phyloP scores from a whole-genome alignment of 495 filamentous ascomycete genomes.

The Podospora pseudopauciseta region DNA sequence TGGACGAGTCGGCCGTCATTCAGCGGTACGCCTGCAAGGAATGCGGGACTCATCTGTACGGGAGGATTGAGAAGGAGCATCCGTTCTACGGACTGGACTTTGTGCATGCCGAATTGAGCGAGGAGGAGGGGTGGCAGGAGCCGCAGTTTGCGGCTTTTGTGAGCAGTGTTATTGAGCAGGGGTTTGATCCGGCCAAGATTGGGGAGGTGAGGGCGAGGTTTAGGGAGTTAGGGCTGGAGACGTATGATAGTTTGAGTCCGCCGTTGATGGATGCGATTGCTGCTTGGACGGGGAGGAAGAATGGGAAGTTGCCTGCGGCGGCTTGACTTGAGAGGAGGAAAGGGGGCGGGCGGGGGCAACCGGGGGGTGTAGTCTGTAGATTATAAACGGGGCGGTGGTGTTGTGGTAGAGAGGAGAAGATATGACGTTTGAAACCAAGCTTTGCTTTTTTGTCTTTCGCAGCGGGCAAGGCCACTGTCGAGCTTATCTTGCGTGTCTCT shows the following conservation, averaged over 20 bases:
- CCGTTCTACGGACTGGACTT: slow-evolving; percentile 61
- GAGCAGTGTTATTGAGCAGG: slow-evolving; percentile 59
- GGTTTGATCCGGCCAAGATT: slow-evolving; percentile 51
- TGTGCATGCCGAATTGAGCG: slow-evolving; percentile 56
- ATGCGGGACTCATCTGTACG: slow-evolving; percentile 56
- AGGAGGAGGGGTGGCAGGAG: slow-evolving; percentile 58
- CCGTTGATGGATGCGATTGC: slow-evolving; percentile 57
- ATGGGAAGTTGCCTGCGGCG: slow-evolving; percentile 27
- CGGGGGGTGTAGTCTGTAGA: background rate
- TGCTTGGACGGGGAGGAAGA: slow-evolving; percentile 50
- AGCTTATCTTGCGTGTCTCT: no score
- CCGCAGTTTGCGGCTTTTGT: slow-evolving; percentile 61
- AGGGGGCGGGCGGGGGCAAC: background rate
- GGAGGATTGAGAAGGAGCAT: slow-evolving; percentile 58
- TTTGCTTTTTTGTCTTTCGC: no score
- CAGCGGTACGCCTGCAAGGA: slow-evolving; percentile 54
- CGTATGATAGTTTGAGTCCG: slow-evolving; percentile 56
- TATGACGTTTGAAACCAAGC: no score
- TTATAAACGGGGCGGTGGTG: background rate
- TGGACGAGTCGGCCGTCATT: slow-evolving; percentile 52
- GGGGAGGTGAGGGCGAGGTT: slow-evolving; percentile 49
- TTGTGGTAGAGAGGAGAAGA: background rate
- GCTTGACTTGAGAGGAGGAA: background rate
- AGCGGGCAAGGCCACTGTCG: no score
- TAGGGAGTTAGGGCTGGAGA: slow-evolving; percentile 46